Evolutionary conservation across 306 rosid genomes (phyloP).

Genomic region (Amphicarpaea edgeworthii): DNA sequence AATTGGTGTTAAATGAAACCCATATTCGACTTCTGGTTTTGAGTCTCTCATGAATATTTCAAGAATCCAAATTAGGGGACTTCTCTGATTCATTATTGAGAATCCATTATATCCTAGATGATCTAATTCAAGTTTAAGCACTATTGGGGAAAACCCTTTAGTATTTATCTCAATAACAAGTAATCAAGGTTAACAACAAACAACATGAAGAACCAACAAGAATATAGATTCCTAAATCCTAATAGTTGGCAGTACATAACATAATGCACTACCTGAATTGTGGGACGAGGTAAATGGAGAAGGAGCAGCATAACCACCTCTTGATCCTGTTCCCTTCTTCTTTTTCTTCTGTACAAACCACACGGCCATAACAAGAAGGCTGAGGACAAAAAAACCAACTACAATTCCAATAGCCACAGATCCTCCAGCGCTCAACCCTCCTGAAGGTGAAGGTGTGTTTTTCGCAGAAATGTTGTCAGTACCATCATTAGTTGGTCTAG

Average conservation of each 20-base stretch:
- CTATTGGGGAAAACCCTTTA: too few relatives aligned
- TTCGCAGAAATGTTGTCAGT: conserved; percentile 32
- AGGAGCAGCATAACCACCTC: conserved; percentile 57
- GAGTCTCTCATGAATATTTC: conserved; percentile 6
- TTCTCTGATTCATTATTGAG: conserved; percentile 18
- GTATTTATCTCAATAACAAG: too few relatives aligned
- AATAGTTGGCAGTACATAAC: conserved; percentile 20
- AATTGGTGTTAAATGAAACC: not conserved
- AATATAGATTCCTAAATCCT: conserved; percentile 15
- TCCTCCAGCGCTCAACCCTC: conserved; percentile 60
- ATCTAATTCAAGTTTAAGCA: too few relatives aligned
- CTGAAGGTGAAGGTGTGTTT: conserved; percentile 46
- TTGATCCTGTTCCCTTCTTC: conserved; percentile 55
- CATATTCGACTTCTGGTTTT: not conserved
- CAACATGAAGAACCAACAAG: too few relatives aligned
- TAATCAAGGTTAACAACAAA: too few relatives aligned
- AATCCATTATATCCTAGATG: too few relatives aligned
- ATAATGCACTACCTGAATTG: conserved; percentile 77
- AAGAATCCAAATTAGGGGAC: conserved; percentile 8
- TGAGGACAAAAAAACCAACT: conserved; percentile 70
- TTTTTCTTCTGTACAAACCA: conserved; percentile 72
- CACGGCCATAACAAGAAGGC: conserved; percentile 70
- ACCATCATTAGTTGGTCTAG: conserved; percentile 55
- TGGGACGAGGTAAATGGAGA: conserved; percentile 94
- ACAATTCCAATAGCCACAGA: conserved; percentile 68